Conservation (phyloP, 208 protist species). For the Naegleria lovaniensis region DNA sequence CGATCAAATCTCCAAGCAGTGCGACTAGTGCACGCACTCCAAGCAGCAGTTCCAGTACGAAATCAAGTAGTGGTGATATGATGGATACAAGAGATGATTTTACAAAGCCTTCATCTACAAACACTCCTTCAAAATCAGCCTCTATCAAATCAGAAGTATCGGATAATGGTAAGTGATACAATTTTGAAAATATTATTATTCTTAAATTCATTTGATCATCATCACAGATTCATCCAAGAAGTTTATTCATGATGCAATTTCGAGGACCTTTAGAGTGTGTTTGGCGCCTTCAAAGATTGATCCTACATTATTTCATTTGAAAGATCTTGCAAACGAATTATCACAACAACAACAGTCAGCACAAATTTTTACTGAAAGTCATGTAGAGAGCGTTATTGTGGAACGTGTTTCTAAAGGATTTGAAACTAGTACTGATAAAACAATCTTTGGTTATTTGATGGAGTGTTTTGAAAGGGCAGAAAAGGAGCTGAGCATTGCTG, state of each 20-base stretch:
- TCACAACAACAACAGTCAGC: not conserved
- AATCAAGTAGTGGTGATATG: not conserved
- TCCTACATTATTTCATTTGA: not conserved
- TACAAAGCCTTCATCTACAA: not conserved
- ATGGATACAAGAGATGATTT: conserved; percentile 17
- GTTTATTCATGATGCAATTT: not conserved
- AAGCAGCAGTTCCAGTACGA: not conserved
- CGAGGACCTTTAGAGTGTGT: not conserved
- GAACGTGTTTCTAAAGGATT: not conserved
- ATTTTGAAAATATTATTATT: not conserved
- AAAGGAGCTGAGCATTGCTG: not conserved
- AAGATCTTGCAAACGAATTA: not conserved
- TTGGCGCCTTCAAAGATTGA: not conserved
- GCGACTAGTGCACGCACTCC: no score
- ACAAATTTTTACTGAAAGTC: not conserved
- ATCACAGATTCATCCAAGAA: not conserved
- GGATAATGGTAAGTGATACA: not conserved
- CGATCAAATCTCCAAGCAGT: not conserved
- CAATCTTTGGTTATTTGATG: not conserved
- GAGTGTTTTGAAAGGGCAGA: not conserved
- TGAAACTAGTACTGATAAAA: not conserved
- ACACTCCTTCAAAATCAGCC: not conserved
- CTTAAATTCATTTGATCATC: not conserved
- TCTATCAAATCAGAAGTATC: not conserved
- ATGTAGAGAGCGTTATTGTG: not conserved